phyloP scores from a whole-genome alignment of 2,329 filamentous ascomycete species.

The Sclerotinia spermophila region DNA sequence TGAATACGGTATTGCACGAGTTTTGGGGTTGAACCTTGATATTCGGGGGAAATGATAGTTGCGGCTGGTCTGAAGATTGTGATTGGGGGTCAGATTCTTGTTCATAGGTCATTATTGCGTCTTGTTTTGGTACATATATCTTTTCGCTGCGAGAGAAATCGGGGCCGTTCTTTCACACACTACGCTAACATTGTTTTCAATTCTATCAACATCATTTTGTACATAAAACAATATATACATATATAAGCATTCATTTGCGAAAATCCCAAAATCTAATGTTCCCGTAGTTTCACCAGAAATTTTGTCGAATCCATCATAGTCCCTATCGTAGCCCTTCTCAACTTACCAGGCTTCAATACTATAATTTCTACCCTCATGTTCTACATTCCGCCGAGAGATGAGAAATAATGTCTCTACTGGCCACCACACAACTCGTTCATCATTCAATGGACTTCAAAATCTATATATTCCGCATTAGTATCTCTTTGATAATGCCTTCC shows the following conservation, averaged over 20 bases:
- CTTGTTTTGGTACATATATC: background rate
- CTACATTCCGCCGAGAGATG: no score
- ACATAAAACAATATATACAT: background rate
- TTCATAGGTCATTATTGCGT: background rate
- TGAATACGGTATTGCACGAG: background rate
- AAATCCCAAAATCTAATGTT: background rate
- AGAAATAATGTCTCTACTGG: no score
- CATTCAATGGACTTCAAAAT: background rate
- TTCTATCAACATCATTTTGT: background rate
- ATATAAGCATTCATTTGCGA: background rate
- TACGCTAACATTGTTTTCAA: background rate
- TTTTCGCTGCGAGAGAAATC: background rate
- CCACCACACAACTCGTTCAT: background rate
- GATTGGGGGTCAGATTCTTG: background rate
- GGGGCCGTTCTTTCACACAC: background rate
- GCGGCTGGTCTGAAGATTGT: background rate
- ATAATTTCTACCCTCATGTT: background rate
- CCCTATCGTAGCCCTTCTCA: background rate
- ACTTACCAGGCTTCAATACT: background rate
- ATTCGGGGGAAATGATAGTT: background rate
- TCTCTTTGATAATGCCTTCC: background rate
- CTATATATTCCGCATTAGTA: background rate
- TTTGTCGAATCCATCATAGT: background rate
- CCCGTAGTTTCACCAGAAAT: background rate
- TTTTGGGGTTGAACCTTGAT: background rate